Base-by-base conservation (phyloP, 352 stramenopile genomes). In the Halophytophthora batemanensis region DNA sequence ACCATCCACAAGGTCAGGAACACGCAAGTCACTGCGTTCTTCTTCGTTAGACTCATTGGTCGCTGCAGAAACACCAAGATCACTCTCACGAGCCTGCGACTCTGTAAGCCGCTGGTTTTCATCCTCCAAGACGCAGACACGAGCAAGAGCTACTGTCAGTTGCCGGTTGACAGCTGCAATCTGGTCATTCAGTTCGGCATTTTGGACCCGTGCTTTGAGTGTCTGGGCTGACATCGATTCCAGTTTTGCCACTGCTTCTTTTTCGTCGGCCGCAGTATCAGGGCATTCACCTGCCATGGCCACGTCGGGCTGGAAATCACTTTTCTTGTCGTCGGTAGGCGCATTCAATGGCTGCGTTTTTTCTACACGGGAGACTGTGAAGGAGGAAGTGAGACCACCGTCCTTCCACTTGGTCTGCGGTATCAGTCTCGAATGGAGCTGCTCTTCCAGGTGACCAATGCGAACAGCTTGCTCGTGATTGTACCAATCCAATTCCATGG, bases 161-260 rank as follows among this genome's bases (percentile, higher is more conserved):
- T 35, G 37, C 5, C 21, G 49, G 42, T 59, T 63, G 12, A 53
- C 25, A 4, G 41, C 33, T 19, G 56, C 53, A 50, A 74, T 66
- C 35, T 28, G 28, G 8, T 38, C 34, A 13, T 56, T 8, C n/a
- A 65, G 34, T 13, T 60, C 45, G 17, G 60, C 56, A 53, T 65
- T 56, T 8, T 28, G 50, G 36, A 41, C 35, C 23, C 56, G 51
- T 34, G 56, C 50, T 25, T 56, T 51, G 3, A 34, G 39, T 33
- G 39, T 50, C 11, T 52, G 31, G 11, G 50, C 45, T 14, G 56
- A 15, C 52, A 61, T 35, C 15, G 45, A 25, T 3, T 34, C 51
- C 29, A 57, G 21, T n/a, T 61, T 52, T 34, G 18, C 31, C 39
- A 28, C 50, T n/a, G 60, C 19, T 10, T 41, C 42, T 3, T 33